Percentiles rank a stretch among this genome's conserved stretches.
These are phyloP conservation scores for Coleophoma crateriformis DNA, from an alignment of 2,329 filamentous ascomycete species.

Conservation along the genomic window DNA sequence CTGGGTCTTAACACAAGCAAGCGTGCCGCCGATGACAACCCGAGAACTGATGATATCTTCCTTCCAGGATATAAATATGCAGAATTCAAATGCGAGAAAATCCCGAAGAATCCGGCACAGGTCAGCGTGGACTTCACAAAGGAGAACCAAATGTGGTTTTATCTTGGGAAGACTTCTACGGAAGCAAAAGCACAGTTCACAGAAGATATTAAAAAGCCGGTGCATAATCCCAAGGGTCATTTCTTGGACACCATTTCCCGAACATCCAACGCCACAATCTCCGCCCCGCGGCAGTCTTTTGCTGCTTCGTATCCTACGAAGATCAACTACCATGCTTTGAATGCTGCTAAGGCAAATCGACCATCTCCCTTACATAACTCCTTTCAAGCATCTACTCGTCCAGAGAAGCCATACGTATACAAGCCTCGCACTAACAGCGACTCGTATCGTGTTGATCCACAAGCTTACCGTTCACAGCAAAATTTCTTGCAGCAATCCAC, in stretches of 20 bases:
- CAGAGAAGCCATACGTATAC: slow-evolving; percentile 47
- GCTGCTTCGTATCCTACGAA: slow-evolving; percentile 24
- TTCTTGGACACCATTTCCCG: slow-evolving; percentile 67
- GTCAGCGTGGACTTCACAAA: slow-evolving; percentile 67
- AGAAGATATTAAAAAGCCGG: slow-evolving; percentile 57
- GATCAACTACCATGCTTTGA: slow-evolving; percentile 16
- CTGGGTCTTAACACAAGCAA: slow-evolving; percentile 63
- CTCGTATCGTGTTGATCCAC: slow-evolving; percentile 23
- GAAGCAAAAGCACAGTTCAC: slow-evolving; percentile 90
- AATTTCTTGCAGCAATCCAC: slow-evolving; percentile 22
- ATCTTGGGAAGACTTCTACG: slow-evolving; percentile 79
- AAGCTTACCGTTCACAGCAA: slow-evolving; percentile 26
- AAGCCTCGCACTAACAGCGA: slow-evolving; percentile 33
- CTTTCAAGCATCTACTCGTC: slow-evolving; percentile 16
- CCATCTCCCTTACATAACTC: slow-evolving; percentile 20
- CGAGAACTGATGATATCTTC: slow-evolving; percentile 61
- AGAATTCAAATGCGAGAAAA: slow-evolving; percentile 67
- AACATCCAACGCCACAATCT: slow-evolving; percentile 29
- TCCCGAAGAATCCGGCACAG: slow-evolving; percentile 52
- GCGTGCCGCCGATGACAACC: slow-evolving; percentile 54
- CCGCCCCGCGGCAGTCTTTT: slow-evolving; percentile 29
- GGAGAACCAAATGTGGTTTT: slow-evolving; percentile 78
- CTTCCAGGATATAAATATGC: slow-evolving; percentile 67
- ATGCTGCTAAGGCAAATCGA: slow-evolving; percentile 24
- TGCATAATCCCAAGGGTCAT: slow-evolving; percentile 63